Evolutionary conservation across 805 yeast species (phyloP).

Genomic region (Tetrapisispora nanseiensis): DNA sequence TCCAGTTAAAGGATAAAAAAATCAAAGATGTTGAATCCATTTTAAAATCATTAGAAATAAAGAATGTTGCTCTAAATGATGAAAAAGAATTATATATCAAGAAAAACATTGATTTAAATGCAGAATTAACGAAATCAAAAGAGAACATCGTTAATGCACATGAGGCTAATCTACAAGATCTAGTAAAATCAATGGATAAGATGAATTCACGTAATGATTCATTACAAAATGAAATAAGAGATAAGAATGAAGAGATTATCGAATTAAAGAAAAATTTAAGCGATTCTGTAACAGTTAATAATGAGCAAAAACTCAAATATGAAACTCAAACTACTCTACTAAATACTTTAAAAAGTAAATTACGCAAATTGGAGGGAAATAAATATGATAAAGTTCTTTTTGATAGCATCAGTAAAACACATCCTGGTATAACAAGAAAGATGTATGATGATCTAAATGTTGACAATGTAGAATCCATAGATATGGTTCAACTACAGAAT

Average conservation of each 20-base stretch:
- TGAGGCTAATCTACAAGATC: constrained; percentile 4
- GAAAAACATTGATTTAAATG: constrained; percentile 4
- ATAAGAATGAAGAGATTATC: not conserved
- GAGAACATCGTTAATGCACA: constrained; percentile 4
- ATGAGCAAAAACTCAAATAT: not conserved
- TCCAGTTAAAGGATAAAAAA: constrained; percentile 2
- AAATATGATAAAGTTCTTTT: constrained; percentile 14
- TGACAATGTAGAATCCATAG: constrained; percentile 21
- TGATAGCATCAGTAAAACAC: constrained; percentile 9
- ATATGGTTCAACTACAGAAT: constrained; percentile 27
- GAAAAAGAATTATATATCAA: constrained; percentile 6
- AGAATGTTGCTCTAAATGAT: constrained; percentile 3
- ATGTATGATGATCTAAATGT: constrained; percentile 14
- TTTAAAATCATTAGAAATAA: not conserved
- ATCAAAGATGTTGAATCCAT: not conserved
- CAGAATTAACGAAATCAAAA: constrained; percentile 6
- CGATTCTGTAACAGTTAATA: not conserved
- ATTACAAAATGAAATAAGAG: not conserved
- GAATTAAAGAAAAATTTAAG: not conserved
- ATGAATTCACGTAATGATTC: not conserved
- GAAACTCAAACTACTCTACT: not conserved
- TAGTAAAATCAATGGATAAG: constrained; percentile 2
- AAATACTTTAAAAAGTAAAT: constrained; percentile 1
- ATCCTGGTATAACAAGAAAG: constrained; percentile 20
- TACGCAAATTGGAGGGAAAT: constrained; percentile 16